A percentile compares a stretch with the other conserved stretches of the same genome.
Conservation (phyloP, 179 eudicot genomes). For the Drosera spatulata region DNA sequence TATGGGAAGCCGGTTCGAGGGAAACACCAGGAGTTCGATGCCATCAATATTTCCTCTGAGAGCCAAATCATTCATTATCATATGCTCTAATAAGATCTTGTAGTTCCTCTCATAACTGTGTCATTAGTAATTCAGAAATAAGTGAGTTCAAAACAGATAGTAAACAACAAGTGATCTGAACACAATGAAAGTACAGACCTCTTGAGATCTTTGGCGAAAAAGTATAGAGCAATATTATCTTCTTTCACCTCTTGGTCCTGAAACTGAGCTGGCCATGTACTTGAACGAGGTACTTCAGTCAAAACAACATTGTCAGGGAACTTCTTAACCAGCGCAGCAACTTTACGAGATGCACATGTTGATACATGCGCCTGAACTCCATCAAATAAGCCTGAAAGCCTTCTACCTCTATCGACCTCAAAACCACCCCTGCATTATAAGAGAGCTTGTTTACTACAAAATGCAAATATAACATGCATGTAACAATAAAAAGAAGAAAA, state of each 20-base stretch:
- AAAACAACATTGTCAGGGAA: constrained; percentile 46
- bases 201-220: constrained; percentile 81
- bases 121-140: constrained; percentile 9
- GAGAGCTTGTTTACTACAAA: too few species aligned
- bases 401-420: constrained; percentile 64
- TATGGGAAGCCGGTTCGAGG: constrained; percentile 74
- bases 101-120: constrained; percentile 73
- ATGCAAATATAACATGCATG: background rate
- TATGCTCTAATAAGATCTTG: constrained; percentile 63
- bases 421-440: constrained; percentile 63
- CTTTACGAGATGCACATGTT: constrained; percentile 63
- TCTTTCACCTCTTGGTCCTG: constrained; percentile 59
- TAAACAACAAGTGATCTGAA: constrained; percentile 2
- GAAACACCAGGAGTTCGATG: constrained; percentile 77
- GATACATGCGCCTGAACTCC: constrained; percentile 95
- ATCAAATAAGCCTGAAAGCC: constrained; percentile 32
- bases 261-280: constrained; percentile 76
- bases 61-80: constrained; percentile 83
- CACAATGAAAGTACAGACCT: constrained; percentile 31
- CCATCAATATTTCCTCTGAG: constrained; percentile 66
- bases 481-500: constrained; percentile 1
- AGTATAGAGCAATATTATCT: constrained; percentile 77
- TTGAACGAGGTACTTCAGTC: constrained; percentile 62
- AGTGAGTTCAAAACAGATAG: background rate
- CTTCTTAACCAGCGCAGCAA: constrained; percentile 54